Base-by-base conservation (phyloP, 2,329 filamentous ascomycete species). In the Thielaviopsis ethacetica region DNA sequence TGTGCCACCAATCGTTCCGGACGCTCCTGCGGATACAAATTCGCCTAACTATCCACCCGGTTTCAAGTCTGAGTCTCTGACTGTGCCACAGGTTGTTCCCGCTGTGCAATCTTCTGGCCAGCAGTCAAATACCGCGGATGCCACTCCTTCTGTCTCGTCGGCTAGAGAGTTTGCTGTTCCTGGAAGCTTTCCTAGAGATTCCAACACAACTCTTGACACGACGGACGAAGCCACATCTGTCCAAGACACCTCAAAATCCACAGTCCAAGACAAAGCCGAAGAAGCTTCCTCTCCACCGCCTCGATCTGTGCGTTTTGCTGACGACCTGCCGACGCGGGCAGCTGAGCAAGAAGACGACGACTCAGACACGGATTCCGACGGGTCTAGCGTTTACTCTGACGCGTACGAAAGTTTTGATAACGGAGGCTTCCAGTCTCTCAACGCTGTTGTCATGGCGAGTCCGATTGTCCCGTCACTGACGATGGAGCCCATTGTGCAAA, bases 321-420 rank as follows among this genome's bases (percentile, higher is more conserved):
- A 66, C 67, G 1, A 79, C 77, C 54, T 71, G n/a, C 59, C 59
- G 2, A 58, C 24, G 22, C 56, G 59, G 15, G 30, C 30, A 13
- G 51, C 27, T 17, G 56, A 53, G 38, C 38, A 44, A 38, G 41
- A 61, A 24, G 52, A 54, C 27, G 49, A 38, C 22, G 55, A 53
- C 19, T 57, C 59, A 4, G 59, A 61, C n/a, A 54, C 59, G n/a
- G 72, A 69, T 5, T 67, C 68, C 1, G 80, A 82, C 59, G 71
- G 71, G 15, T 73, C 72, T 55, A 84, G 79, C 62, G 76, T 87
- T 24, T 91, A 88, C 67, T 88, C 84, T 63, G 87, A 91, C 69
- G 86, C 86, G 1, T 84, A 84, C 58, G 87, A 91, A 69, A 84
- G 89, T 0, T 80, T 80, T 0, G 83, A 88, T 15, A 83, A 85